Percentiles rank a stretch among this genome's conserved stretches.
Evolutionary conservation across 2,329 filamentous ascomycete species (phyloP).

Genomic region (Aspergillus thermomutatus): DNA sequence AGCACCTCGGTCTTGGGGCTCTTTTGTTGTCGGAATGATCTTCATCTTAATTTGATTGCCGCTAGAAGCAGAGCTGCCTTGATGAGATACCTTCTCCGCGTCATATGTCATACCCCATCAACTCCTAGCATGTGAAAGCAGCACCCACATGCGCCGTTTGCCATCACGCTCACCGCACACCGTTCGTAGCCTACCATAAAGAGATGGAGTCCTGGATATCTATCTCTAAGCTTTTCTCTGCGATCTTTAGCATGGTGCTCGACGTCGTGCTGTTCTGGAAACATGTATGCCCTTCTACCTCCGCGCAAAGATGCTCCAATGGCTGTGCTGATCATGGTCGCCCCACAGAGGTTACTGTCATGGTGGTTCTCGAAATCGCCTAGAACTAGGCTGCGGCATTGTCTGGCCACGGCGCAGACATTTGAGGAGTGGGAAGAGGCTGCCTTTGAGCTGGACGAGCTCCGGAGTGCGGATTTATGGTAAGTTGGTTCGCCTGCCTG

Average conservation of each 20-base stretch:
- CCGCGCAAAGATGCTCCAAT: neutral
- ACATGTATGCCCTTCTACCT: conserved; percentile 43
- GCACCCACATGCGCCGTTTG: conserved; percentile 4
- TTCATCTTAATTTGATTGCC: neutral
- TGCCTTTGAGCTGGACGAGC: conserved; percentile 77
- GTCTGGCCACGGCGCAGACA: conserved; percentile 62
- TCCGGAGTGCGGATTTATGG: conserved; percentile 79
- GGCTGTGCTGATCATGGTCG: neutral
- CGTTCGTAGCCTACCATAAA: neutral
- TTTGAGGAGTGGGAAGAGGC: conserved; percentile 86
- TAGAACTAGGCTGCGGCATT: conserved; percentile 62
- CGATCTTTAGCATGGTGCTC: conserved; percentile 56
- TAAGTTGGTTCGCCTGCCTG: conserved; percentile 34
- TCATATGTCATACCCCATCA: neutral
- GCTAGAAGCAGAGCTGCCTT: neutral
- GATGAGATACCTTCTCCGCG: neutral
- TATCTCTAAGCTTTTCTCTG: conserved; percentile 26
- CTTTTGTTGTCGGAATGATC: neutral
- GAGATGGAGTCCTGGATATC: conserved; percentile 23
- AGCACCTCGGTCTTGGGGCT: neutral
- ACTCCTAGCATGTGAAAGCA: conserved; percentile 17
- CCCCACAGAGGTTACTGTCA: conserved; percentile 59
- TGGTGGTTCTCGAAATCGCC: conserved; percentile 67
- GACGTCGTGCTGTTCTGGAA: conserved; percentile 64
- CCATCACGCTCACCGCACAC: neutral